Base-by-base conservation (phyloP, 352 stramenopile genomes). In the Elongisporangium anandrum region DNA sequence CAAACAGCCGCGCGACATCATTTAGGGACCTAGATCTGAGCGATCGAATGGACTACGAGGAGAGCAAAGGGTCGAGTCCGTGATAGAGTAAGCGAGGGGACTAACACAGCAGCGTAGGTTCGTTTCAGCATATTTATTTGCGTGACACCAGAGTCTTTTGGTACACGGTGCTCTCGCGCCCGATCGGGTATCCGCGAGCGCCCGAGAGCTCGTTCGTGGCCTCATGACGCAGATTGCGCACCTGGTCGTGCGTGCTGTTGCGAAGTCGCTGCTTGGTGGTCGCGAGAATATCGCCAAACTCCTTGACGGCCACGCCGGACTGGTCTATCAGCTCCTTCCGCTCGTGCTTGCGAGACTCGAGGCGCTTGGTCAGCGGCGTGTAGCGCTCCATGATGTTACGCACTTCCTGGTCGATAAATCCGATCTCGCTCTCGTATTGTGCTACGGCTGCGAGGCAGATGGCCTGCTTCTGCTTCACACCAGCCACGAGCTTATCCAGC, bases 401-500 rank as follows among this genome's bases (percentile, higher is more conserved):
- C n/a, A 79, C 60, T 19, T 92, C 81, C 17, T 68, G 72, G 48
- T 89, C 79, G 29, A 90, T 87, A 45, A 85, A 68, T 3, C 67
- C 73, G 17, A 92, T 75, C 57, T 91, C 79, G 21, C 24, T 68
- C 54, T 81, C 68, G 54, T 86, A 91, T 15, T 88, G 57, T 7
- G 68, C 64, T 19, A 81, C 69, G 9, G 78, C 73, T 1, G 68
- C 60, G 17, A 86, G 68, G 29, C 77, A 88, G 48, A 76, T 80
- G 29, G 70, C 70, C 47, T 91, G 79, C 34, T 75, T 76, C 52
- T 91, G 81, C 55, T 86, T 78, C 60, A 91, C 81, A 24, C 73
- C 73, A 48, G 75, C 73, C 29, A 91, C 81, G 13, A 91, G 67
- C 39, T 88, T 92, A 68, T 90, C 81, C 16, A 92, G 61, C 65